These are phyloP conservation scores for Pseudocercospora crystallina DNA, from an alignment of 2,329 filamentous ascomycete genomes.

Conservation along the genomic window DNA sequence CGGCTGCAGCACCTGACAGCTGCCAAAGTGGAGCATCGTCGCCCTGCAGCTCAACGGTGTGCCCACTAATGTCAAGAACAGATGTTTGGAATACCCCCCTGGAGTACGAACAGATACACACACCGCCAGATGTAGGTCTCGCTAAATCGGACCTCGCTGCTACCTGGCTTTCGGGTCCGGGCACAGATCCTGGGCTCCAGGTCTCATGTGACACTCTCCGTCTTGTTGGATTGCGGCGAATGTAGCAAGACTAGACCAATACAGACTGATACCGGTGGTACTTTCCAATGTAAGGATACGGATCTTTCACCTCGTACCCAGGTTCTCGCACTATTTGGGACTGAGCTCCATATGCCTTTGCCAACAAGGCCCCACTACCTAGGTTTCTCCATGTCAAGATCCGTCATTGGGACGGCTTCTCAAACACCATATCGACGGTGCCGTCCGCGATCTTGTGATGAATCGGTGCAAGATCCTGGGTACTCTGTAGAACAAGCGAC, in stretches of 20 bases:
- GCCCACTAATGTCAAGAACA: not conserved
- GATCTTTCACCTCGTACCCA: too few relatives aligned
- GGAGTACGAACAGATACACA: not conserved
- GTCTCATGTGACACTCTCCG: constrained; percentile 14
- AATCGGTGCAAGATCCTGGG: constrained; percentile 10
- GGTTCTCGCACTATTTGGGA: too few relatives aligned
- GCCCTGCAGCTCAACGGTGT: constrained; percentile 9
- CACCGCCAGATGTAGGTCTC: constrained; percentile 8
- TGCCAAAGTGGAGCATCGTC: constrained; percentile 16
- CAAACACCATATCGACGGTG: constrained; percentile 20
- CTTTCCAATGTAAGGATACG: not conserved
- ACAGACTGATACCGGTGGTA: constrained; percentile 1
- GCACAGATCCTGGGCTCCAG: not conserved
- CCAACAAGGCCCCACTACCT: too few relatives aligned
- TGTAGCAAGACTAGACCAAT: not conserved
- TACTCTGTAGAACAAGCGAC: constrained; percentile 18
- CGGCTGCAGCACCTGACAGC: constrained; percentile 16
- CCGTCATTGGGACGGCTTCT: constrained; percentile 3
- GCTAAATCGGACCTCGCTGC: constrained; percentile 1
- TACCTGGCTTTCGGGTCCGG: constrained; percentile 8
- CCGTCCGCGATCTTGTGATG: constrained; percentile 20
- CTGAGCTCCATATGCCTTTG: too few relatives aligned
- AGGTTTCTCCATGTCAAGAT: too few relatives aligned
- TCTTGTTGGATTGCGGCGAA: constrained; percentile 1
- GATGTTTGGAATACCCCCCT: too few relatives aligned